These are phyloP conservation scores for Mucuna pruriens DNA, from an alignment of 306 rosid genomes.

Conservation along the genomic window DNA sequence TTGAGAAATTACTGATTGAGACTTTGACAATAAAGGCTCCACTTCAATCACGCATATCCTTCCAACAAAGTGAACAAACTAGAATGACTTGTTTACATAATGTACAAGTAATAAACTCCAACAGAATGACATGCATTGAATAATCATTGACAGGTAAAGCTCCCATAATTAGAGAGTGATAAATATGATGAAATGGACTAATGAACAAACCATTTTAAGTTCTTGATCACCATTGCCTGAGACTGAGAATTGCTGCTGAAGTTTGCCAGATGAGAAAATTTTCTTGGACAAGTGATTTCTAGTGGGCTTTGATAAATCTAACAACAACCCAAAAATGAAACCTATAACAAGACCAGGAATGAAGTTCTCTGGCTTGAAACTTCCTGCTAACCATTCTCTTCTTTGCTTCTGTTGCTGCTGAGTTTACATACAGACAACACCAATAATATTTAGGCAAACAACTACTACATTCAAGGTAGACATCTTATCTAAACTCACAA, in stretches of 20 bases:
- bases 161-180: background rate
- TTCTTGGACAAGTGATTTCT: slow-evolving; percentile 48
- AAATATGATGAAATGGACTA: slow-evolving; percentile 23
- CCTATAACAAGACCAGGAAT: slow-evolving; percentile 92
- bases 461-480: background rate
- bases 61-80: background rate
- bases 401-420: slow-evolving; percentile 59
- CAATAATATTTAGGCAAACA: background rate
- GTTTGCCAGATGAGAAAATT: slow-evolving; percentile 47
- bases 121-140: background rate
- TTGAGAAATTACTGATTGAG: slow-evolving; percentile 24
- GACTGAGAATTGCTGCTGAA: slow-evolving; percentile 47
- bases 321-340: slow-evolving; percentile 75
- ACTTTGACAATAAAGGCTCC: slow-evolving; percentile 17
- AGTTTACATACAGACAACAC: background rate
- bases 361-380: slow-evolving; percentile 88
- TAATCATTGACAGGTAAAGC: background rate
- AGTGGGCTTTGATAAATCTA: slow-evolving; percentile 66
- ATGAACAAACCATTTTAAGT: slow-evolving; percentile 75
- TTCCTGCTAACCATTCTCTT: slow-evolving; percentile 63
- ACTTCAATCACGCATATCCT: slow-evolving; percentile 2
- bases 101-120: slow-evolving; percentile 16
- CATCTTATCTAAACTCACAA: background rate
- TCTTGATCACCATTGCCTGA: slow-evolving; percentile 66
- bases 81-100: background rate